Conservation (phyloP, 345 rosid species). For the Aethionema arabicum region DNA sequence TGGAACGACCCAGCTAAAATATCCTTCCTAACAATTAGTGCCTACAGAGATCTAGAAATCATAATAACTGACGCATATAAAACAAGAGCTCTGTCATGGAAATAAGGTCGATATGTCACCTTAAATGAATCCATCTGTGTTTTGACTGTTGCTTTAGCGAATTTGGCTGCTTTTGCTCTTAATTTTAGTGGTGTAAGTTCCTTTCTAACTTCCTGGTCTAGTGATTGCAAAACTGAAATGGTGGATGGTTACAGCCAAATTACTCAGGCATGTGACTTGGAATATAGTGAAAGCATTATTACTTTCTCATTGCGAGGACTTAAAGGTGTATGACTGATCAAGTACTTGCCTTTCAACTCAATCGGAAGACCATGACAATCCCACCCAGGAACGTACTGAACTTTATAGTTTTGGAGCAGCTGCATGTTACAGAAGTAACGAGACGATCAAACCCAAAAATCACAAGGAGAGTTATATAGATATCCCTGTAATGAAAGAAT, state of each 20-base stretch:
- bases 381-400: constrained; percentile 89
- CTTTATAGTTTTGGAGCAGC: constrained; percentile 90
- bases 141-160: constrained; percentile 90
- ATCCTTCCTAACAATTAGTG: not conserved
- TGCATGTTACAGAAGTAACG: constrained; percentile 29
- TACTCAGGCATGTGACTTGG: constrained; percentile 24
- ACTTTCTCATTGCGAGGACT: constrained; percentile 11
- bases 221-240: constrained; percentile 86
- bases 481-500: constrained; percentile 15
- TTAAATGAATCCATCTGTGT: constrained; percentile 92
- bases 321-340: constrained; percentile 16
- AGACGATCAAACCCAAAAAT: not conserved
- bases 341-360: constrained; percentile 86
- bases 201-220: constrained; percentile 79
- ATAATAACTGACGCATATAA: constrained; percentile 15
- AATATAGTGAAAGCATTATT: constrained; percentile 10
- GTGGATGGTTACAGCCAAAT: constrained; percentile 41
- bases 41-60: constrained; percentile 10
- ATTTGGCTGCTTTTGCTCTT: constrained; percentile 92
- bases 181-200: constrained; percentile 81
- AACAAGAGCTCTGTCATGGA: not conserved
- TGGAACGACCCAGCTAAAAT: constrained; percentile 1
- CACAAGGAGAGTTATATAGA: constrained; percentile 1
- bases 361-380: constrained; percentile 99
- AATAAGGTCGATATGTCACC: constrained; percentile 44